Base-by-base conservation (phyloP, 2,329 filamentous ascomycete genomes). In the Cladosporium sp. region DNA sequence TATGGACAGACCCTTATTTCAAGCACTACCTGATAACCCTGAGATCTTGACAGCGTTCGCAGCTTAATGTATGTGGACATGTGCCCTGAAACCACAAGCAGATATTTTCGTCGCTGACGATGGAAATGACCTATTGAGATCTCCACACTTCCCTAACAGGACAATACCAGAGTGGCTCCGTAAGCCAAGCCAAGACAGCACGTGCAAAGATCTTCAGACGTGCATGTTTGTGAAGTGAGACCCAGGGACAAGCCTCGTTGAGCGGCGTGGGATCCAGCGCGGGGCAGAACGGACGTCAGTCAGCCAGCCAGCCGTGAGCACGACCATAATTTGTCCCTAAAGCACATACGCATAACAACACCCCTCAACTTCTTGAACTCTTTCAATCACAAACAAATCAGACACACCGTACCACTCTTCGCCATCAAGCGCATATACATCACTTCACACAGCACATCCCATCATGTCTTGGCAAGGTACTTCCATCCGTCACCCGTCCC, bases 391-490 rank as follows among this genome's bases (percentile, higher is more conserved):
- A 50, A 25, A 17, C 19, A 19, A n/a, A 22, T 13, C 20, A 24
- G 25, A 20, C 36, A 19, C 32, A 20, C 13, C 10, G 4, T 6
- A 28, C 9, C 28, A 36, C 32, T 15, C 12, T 19, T 22, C 35
- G 24, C n/a, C 15, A 50, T 12, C 53, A 32, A 4, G 28, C 28
- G 28, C 17, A 47, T 20, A 48, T 24, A 40, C 50, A 40, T 8
- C n/a, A 32, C 22, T 42, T 48, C 25, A 57, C 39, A 52, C 28
- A 34, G 49, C 34, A 34, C 55, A 45, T 37, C 12, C 70, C 54
- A 83, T 67, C 71, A 88, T 89, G 86, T 89, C 86, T 76, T 89
- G 86, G 86, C 86, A 90, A 87, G 84, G 87, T 89, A 74, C 66
- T 28, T 58, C 58, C 58, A 34, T 49, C 56, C 48, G 44, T 61